A percentile compares a stretch with the other conserved stretches of the same genome.
Evolutionary conservation across 1,284 basidiomycete species (phyloP).

Genomic region (Leucoagaricus sp.): DNA sequence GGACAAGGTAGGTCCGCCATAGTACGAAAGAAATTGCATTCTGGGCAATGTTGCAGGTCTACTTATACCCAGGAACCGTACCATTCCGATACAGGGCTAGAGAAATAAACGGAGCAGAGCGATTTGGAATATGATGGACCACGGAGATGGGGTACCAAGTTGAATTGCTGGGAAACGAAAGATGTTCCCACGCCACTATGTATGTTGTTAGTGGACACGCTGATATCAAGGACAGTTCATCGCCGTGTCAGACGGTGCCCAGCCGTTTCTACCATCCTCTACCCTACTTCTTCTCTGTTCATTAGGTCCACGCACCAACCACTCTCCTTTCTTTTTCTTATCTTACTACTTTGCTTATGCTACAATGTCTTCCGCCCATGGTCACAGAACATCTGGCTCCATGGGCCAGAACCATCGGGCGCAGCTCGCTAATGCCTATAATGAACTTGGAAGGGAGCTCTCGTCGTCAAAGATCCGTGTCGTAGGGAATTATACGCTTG

Average conservation of each 20-base stretch:
- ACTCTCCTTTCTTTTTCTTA: slow-evolving; percentile 16
- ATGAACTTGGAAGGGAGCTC: slow-evolving; percentile 94
- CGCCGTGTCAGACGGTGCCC: slow-evolving; percentile 5
- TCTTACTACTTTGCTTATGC: slow-evolving; percentile 22
- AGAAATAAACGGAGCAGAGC: neutral
- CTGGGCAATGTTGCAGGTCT: neutral
- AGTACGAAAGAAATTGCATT: neutral
- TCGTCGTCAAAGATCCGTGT: slow-evolving; percentile 87
- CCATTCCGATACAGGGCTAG: neutral
- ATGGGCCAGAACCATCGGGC: slow-evolving; percentile 78
- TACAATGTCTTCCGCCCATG: slow-evolving; percentile 39
- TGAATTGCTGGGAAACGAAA: neutral
- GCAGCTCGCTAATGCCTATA: slow-evolving; percentile 92
- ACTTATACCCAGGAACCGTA: neutral
- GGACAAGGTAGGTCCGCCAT: slow-evolving; percentile 14
- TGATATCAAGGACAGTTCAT: slow-evolving; percentile 1
- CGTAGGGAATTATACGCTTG: slow-evolving; percentile 94
- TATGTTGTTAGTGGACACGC: neutral
- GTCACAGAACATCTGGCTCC: slow-evolving; percentile 68
- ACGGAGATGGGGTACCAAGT: no score
- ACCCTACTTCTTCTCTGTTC: slow-evolving; percentile 5
- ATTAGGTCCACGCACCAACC: slow-evolving; percentile 11
- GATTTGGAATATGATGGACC: neutral
- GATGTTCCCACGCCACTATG: slow-evolving; percentile 9
- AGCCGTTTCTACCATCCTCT: neutral